phyloP scores from a whole-genome alignment of 192 early-diverging fungal species.

The Entophlyctis luteolus region DNA sequence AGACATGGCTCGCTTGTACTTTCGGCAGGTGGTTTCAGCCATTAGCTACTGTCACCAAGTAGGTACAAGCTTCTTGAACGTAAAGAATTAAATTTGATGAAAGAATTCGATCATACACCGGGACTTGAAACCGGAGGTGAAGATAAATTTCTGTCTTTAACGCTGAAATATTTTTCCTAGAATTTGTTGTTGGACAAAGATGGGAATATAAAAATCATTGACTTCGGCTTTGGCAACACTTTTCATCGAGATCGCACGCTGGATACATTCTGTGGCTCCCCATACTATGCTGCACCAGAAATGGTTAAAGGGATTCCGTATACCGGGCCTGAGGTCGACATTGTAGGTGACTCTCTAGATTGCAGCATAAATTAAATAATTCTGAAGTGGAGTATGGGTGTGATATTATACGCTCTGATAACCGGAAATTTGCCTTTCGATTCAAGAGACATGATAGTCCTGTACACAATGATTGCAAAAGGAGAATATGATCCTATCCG shows the following conservation, averaged over 20 bases:
- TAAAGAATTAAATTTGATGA: no score
- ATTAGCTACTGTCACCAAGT: conserved; percentile 56
- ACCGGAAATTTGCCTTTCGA: conserved; percentile 68
- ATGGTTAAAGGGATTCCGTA: conserved; percentile 78
- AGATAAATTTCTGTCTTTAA: background rate
- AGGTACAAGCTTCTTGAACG: conserved; percentile 12
- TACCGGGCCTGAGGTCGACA: conserved; percentile 89
- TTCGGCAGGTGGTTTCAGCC: conserved; percentile 57
- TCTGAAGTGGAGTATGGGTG: conserved; percentile 85
- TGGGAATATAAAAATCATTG: conserved; percentile 65
- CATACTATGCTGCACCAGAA: conserved; percentile 60
- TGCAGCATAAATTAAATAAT: background rate
- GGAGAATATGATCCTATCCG: conserved; percentile 52
- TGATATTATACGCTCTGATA: conserved; percentile 86
- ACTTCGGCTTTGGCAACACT: conserved; percentile 63
- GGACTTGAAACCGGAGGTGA: conserved; percentile 56
- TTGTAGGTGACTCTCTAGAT: conserved; percentile 28
- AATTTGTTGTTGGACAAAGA: conserved; percentile 54
- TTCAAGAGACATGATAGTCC: conserved; percentile 49
- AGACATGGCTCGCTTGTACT: conserved; percentile 50
- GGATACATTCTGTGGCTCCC: conserved; percentile 65
- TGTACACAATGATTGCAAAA: conserved; percentile 60
- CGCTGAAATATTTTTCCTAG: background rate
- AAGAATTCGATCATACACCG: conserved; percentile 60
- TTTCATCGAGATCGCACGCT: conserved; percentile 53